Evolutionary conservation across 1,284 basidiomycete species (phyloP).

Genomic region (Inonotus hispidus): DNA sequence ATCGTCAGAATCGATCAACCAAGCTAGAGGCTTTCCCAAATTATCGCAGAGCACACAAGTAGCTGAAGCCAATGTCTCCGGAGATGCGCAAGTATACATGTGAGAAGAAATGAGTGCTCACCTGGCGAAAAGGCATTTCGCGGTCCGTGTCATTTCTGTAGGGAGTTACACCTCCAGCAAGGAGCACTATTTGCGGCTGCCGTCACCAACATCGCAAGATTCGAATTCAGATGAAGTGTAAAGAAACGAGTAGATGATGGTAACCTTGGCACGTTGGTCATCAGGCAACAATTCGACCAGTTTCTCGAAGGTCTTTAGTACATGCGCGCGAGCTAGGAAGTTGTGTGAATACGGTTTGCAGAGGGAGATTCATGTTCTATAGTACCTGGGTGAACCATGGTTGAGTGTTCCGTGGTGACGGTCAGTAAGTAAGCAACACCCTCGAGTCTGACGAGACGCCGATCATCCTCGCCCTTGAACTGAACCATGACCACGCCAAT

Average conservation of each 20-base stretch:
- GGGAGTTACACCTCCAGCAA: slow-evolving; percentile 54
- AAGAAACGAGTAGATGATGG: not conserved
- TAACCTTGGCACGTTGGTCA: slow-evolving; percentile 47
- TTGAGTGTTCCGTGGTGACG: not conserved
- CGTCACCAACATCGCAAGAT: not conserved
- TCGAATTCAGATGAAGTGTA: not conserved
- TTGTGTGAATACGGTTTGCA: not conserved
- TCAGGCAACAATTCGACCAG: slow-evolving; percentile 39
- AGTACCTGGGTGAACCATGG: slow-evolving; percentile 11
- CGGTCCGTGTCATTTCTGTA: slow-evolving; percentile 87
- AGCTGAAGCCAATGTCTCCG: too few relatives aligned
- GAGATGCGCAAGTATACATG: too few relatives aligned
- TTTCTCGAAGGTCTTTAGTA: slow-evolving; percentile 17
- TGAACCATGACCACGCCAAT: slow-evolving; percentile 17
- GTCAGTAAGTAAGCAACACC: not conserved
- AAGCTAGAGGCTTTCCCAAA: not conserved
- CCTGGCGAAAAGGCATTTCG: slow-evolving; percentile 69
- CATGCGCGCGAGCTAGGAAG: slow-evolving; percentile 6
- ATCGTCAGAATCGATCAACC: not conserved
- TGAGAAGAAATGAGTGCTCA: slow-evolving; percentile 18
- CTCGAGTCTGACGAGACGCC: not conserved
- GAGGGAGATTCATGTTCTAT: not conserved
- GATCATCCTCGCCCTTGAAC: not conserved
- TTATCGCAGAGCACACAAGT: not conserved
- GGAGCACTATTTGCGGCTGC: slow-evolving; percentile 57